Evolutionary conservation across 192 early-diverging fungal genomes (phyloP).

Genomic region (Gigaspora rosea): DNA sequence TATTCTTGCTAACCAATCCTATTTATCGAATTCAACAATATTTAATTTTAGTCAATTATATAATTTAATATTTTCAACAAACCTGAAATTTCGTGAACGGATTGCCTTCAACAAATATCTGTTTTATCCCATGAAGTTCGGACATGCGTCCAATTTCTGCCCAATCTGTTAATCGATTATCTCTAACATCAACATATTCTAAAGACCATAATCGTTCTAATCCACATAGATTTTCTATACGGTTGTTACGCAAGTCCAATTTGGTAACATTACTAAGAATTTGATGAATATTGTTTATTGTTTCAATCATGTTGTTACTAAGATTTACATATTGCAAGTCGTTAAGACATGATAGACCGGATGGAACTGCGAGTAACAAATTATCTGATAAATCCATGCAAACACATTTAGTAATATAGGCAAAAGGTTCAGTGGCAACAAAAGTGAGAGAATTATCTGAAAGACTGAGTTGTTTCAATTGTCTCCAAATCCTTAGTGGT

Average conservation of each 20-base stretch:
- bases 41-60: no score
- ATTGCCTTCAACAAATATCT: slow-evolving; percentile 57
- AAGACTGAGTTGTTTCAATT: slow-evolving; percentile 47
- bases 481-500: slow-evolving; percentile 41
- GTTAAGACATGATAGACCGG: slow-evolving; percentile 45
- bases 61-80: slow-evolving; percentile 16
- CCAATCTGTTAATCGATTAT: slow-evolving; percentile 55
- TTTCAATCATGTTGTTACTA: slow-evolving; percentile 59
- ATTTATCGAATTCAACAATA: no score
- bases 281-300: slow-evolving; percentile 48
- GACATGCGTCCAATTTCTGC: slow-evolving; percentile 54
- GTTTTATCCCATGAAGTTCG: slow-evolving; percentile 48
- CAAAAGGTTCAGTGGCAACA: slow-evolving; percentile 41
- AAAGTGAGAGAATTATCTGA: slow-evolving; percentile 53
- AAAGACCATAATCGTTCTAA: slow-evolving; percentile 58
- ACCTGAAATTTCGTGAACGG: slow-evolving; percentile 55
- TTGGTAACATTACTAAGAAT: slow-evolving; percentile 54
- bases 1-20: no score
- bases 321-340: slow-evolving; percentile 54
- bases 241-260: slow-evolving; percentile 53
- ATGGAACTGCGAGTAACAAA: slow-evolving; percentile 49
- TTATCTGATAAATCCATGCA: slow-evolving; percentile 58
- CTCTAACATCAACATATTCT: slow-evolving; percentile 57
- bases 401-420: slow-evolving; percentile 40
- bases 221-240: slow-evolving; percentile 52